Percentiles rank a stretch among this genome's conserved stretches.
Conservation (phyloP, 805 yeast species). For the Tetrapisispora fleetii region DNA sequence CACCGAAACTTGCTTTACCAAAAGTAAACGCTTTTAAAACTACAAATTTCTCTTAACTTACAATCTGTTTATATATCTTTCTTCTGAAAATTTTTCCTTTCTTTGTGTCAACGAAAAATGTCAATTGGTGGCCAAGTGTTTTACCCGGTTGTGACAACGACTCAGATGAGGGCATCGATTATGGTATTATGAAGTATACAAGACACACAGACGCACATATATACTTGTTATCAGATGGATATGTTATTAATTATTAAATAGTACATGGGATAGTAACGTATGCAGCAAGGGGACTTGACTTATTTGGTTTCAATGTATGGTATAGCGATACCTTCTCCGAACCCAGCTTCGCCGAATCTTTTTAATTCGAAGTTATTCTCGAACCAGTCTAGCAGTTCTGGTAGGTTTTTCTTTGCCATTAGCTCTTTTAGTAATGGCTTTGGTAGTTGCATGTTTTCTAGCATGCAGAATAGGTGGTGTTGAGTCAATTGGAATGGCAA, state of each 20-base stretch:
- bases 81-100: neutral
- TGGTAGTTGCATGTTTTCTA: constrained; percentile 42
- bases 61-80: neutral
- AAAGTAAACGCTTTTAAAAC: too few relatives aligned
- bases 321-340: constrained; percentile 44
- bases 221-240: neutral
- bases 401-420: constrained; percentile 48
- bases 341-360: constrained; percentile 60
- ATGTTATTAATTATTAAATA: too few relatives aligned
- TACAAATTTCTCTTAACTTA: too few relatives aligned
- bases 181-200: too few relatives aligned
- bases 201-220: too few relatives aligned
- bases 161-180: neutral
- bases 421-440: constrained; percentile 46
- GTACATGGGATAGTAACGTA: too few relatives aligned
- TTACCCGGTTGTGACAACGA: neutral
- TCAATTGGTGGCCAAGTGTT: neutral
- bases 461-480: constrained; percentile 85
- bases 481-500: constrained; percentile 75
- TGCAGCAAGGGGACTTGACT: too few relatives aligned
- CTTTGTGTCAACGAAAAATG: neutral
- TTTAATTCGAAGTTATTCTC: constrained; percentile 58
- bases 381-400: constrained; percentile 73
- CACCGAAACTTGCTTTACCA: too few relatives aligned
- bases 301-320: constrained; percentile 21